Percentiles rank a stretch among this genome's conserved stretches.
Conservation (phyloP, 2,329 filamentous ascomycete genomes). For the Aureobasidium zeae region DNA sequence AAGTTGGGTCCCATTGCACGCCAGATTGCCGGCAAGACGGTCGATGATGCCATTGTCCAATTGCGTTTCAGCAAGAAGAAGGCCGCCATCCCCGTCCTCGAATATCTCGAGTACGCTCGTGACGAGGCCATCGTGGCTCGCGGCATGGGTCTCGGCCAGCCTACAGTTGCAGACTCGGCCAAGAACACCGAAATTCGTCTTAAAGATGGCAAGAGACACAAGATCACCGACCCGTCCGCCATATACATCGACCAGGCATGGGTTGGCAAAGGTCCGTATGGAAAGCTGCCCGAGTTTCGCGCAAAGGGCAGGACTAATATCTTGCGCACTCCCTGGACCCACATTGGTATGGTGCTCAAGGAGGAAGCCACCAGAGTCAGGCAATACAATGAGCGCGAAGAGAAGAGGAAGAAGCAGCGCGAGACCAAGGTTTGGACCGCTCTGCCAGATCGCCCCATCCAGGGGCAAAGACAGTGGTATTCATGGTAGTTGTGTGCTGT, state of each 20-base stretch:
- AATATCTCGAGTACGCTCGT: constrained; percentile 70
- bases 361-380: constrained; percentile 86
- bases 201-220: constrained; percentile 64
- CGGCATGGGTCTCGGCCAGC: constrained; percentile 66
- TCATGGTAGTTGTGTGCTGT: constrained; percentile 57
- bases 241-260: constrained; percentile 91
- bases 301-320: constrained; percentile 63
- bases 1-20: constrained; percentile 79
- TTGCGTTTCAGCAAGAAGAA: constrained; percentile 96
- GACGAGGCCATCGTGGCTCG: constrained; percentile 69
- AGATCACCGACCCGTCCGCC: constrained; percentile 62
- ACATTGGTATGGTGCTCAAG: constrained; percentile 73
- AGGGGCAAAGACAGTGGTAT: constrained; percentile 80
- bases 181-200: constrained; percentile 54
- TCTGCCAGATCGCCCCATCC: constrained; percentile 75
- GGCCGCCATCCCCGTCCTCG: constrained; percentile 68
- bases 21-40: constrained; percentile 86
- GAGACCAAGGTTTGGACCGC: constrained; percentile 78
- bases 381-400: constrained; percentile 65
- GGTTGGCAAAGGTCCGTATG: constrained; percentile 68
- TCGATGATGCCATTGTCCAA: constrained; percentile 87
- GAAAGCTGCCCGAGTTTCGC: constrained; percentile 56
- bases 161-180: constrained; percentile 17
- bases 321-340: constrained; percentile 62
- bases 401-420: constrained; percentile 63